Evolutionary conservation across 768 basidiomycete species (phyloP), one percentile per base, ranked within the genome.

Genomic region (Hygrocybe punicea): DNA sequence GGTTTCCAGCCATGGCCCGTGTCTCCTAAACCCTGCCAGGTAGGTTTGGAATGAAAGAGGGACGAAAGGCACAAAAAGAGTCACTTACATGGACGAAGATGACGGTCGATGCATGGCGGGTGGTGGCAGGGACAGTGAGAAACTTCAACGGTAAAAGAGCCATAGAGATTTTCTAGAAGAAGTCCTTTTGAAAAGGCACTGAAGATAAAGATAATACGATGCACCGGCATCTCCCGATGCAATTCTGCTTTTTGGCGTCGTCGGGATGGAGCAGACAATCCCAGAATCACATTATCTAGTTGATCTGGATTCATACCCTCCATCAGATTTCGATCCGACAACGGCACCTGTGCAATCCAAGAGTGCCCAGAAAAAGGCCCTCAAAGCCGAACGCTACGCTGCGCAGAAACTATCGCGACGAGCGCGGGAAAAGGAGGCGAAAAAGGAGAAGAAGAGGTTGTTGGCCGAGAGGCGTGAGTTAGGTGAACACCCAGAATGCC

Each of bases 11-110:
- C 91, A 61, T 78, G 65, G 3, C 88, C 89, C 51, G 81, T 78
- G 63, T 90, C 87, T 19, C 91, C 90, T 40, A 92, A 75, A 25
- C 91, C 89, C 88, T 91, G 64, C 37, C 58, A 42, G 17, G n/a
- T n/a, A 33, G 21, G 24, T 49, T 55, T 48, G 61, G 53, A 54
- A 51, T 56, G 14, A 47, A 9, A 40, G 39, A n/a, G 33, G 11
- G 46, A 39, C 47, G 60, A 25, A 17, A 42, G 56, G 54, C 52
- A 62, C n/a, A 47, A 21, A 48, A 55, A 49, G 9, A 54, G 46
- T 57, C 45, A 53, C 88, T 64, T 69, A 93, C 93, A 80, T 97
- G 94, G 39, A 93, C 73, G 69, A 96, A 93, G 65, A 96, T 87
- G 60, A 96, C 83, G 0, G 91, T 93, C 7, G 91, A 90, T 7